Evolutionary conservation across 805 yeast species (phyloP), one percentile per base, ranked within the genome.

Genomic region (Candida orba): DNA sequence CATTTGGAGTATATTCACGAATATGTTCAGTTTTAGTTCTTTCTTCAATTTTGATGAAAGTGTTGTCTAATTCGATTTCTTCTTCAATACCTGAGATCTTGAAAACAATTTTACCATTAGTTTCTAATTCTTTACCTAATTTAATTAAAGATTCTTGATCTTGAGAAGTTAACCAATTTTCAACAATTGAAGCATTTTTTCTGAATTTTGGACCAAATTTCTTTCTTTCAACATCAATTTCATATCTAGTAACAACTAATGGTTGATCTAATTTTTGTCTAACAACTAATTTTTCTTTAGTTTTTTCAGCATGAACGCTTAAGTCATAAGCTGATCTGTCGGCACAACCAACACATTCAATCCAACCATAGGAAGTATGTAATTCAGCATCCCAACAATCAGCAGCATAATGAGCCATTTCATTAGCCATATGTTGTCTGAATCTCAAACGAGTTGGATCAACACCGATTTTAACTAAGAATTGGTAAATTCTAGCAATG

Each of bases 331-430:
- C 99, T 37, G 96, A 86, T 73, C 99, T 81, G 71, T 93, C 99
- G 52, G 99, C 99, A 73, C 98, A 93, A 55, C 99, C 99, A 64
- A 93, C 97, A 81, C 99, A 95, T 73, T 93, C 99, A 58, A 93
- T 86, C 99, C 99, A 93, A 58, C 99, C 99, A 59, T 88, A 93
- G 30, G 96, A 87, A 36, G 96, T 82, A 57, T 85, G 81, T 59
- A 93, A 75, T 73, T 93, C 99, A 52, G 95, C 97, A 71, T 93
- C 99, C 99, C 99, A 93, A 75, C 99, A 93, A 71, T 93, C 99
- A 54, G 95, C 81, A 48, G 99, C 99, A 66, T 93, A 93, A 67
- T 93, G 99, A 17, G 99, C 99, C 99, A 93, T 93, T 73, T 93
- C 99, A 65, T 93, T 93, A 56, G 82, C 75, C 95, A 93, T 82